Conservation (phyloP, 2,329 filamentous ascomycete species). For the Cryphonectria parasitica region DNA sequence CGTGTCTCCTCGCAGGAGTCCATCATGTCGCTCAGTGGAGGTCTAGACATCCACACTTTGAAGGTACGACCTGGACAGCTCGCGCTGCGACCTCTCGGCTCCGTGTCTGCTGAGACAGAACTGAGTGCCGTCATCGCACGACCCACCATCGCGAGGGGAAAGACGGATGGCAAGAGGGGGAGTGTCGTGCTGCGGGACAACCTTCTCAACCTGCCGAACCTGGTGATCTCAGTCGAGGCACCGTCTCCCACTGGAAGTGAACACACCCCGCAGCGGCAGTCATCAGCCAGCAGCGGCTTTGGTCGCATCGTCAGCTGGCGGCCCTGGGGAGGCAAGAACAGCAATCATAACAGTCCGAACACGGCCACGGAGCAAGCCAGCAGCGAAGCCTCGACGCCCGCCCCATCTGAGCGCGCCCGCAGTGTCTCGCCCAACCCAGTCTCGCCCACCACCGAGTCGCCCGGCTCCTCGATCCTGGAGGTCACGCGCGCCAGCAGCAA, state of each 20-base stretch:
- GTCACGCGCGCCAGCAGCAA: constrained; percentile 1
- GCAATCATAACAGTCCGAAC: not conserved
- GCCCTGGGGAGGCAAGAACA: constrained; percentile 45
- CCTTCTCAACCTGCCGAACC: constrained; percentile 45
- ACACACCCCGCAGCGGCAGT: constrained; percentile 26
- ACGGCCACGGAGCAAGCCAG: not conserved
- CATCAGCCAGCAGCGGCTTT: constrained; percentile 36
- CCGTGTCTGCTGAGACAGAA: constrained; percentile 57
- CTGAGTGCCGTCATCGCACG: constrained; percentile 63
- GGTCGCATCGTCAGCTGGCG: constrained; percentile 55
- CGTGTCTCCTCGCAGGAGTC: constrained; percentile 82
- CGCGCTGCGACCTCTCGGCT: constrained; percentile 58
- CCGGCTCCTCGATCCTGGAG: constrained; percentile 26
- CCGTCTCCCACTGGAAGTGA: not conserved
- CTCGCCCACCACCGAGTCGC: constrained; percentile 19
- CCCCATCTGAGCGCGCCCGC: constrained; percentile 20
- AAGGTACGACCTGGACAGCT: constrained; percentile 77
- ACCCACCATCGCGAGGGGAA: constrained; percentile 55
- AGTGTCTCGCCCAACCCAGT: constrained; percentile 23
- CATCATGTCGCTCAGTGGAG: constrained; percentile 82
- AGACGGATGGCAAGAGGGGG: constrained; percentile 49
- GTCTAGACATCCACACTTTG: constrained; percentile 87
- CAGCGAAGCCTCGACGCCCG: constrained; percentile 10
- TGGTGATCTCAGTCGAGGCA: constrained; percentile 33
- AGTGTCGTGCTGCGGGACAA: constrained; percentile 63